Conservation (phyloP, 2,329 filamentous ascomycete genomes). For the Cercospora zeae-maydis region DNA sequence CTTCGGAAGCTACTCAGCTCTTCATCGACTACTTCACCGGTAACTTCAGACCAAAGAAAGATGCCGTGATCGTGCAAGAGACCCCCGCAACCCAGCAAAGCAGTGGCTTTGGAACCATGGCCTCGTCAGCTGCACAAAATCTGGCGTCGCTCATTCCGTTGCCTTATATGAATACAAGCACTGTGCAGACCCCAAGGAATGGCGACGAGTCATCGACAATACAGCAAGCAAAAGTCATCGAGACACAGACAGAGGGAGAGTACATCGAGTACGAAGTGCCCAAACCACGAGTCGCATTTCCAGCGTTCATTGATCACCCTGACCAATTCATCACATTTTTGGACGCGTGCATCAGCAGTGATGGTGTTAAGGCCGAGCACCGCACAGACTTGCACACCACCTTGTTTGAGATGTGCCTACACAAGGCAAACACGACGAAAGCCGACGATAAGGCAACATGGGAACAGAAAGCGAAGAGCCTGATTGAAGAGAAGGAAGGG, state of each 20-base stretch:
- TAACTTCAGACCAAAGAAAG: slow-evolving; percentile 69
- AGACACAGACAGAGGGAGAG: slow-evolving; percentile 51
- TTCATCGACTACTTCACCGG: slow-evolving; percentile 96
- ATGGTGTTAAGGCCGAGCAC: slow-evolving; percentile 67
- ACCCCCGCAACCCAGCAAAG: slow-evolving; percentile 37
- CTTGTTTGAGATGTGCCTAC: slow-evolving; percentile 95
- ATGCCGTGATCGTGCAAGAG: slow-evolving; percentile 52
- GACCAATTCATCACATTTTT: slow-evolving; percentile 89
- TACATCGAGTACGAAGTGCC: slow-evolving; percentile 69
- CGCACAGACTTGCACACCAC: slow-evolving; percentile 88
- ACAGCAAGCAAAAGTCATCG: slow-evolving; percentile 53
- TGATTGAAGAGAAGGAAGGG: slow-evolving; percentile 76
- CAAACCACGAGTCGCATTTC: slow-evolving; percentile 84
- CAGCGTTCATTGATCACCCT: slow-evolving; percentile 91
- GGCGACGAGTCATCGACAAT: slow-evolving; percentile 45
- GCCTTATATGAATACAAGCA: slow-evolving; percentile 73
- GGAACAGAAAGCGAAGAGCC: slow-evolving; percentile 84
- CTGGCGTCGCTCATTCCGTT: slow-evolving; percentile 78
- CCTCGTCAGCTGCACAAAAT: slow-evolving; percentile 78
- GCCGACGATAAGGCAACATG: slow-evolving; percentile 70
- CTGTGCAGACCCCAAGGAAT: slow-evolving; percentile 50
- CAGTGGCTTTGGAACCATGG: slow-evolving; percentile 42
- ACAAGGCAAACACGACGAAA: slow-evolving; percentile 76
- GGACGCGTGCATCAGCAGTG: slow-evolving; percentile 76
- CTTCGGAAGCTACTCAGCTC: slow-evolving; percentile 74